Evolutionary conservation across 2,329 filamentous ascomycete species (phyloP).

Genomic region (Curvularia sp.): DNA sequence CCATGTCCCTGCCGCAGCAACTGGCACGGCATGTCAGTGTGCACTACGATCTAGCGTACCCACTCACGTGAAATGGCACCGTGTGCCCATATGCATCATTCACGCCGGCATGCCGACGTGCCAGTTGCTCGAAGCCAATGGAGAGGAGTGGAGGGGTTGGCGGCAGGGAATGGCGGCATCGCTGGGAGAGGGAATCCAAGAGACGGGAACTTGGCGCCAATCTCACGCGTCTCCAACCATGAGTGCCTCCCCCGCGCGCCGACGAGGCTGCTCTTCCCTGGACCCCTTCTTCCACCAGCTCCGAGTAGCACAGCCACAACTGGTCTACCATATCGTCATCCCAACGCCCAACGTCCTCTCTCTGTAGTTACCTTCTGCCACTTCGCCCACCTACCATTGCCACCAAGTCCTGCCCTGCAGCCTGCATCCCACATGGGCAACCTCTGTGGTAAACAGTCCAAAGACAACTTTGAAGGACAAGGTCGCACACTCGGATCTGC

Average conservation of each 20-base stretch:
- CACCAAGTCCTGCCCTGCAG: background rate
- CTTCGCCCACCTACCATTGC: background rate
- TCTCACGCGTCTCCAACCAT: conserved; percentile 13
- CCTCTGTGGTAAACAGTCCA: conserved; percentile 75
- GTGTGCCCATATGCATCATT: conserved; percentile 9
- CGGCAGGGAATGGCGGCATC: conserved; percentile 1
- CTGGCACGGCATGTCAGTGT: conserved; percentile 10
- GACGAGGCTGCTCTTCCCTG: conserved; percentile 29
- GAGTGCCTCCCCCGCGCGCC: conserved; percentile 21
- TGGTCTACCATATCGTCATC: background rate
- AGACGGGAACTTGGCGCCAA: conserved; percentile 33
- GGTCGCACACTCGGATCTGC: conserved; percentile 74
- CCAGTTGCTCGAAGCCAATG: background rate
- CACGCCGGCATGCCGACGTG: conserved; percentile 3
- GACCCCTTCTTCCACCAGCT: conserved; percentile 16
- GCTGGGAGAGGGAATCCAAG: conserved; percentile 18
- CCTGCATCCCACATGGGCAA: conserved; percentile 73
- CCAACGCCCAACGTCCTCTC: background rate
- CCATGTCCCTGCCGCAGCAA: conserved; percentile 2
- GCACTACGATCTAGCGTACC: conserved; percentile 16
- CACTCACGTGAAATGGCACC: conserved; percentile 7
- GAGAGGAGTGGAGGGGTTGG: background rate
- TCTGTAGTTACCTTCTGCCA: background rate
- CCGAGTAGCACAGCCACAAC: conserved; percentile 29
- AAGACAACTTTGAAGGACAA: conserved; percentile 69